phyloP scores from a whole-genome alignment of 352 stramenopile genomes.

The Blastocystis sp. region DNA sequence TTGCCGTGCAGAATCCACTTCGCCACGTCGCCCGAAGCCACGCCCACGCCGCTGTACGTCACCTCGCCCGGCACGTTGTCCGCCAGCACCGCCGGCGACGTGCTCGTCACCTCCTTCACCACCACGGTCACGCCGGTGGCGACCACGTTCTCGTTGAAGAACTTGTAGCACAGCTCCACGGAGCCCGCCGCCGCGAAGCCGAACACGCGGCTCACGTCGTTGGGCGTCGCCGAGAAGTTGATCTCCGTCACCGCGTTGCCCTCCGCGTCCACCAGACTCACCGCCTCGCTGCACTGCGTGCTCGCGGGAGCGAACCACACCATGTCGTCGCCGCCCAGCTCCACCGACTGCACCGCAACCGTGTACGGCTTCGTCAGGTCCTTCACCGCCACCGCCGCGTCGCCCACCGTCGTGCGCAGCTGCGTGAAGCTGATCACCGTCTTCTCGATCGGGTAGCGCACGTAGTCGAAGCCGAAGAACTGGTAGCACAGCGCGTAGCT shows the following conservation, averaged over 20 bases:
- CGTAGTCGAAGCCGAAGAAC: slow-evolving; percentile 44
- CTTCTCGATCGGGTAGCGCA: neutral
- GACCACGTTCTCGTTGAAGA: slow-evolving; percentile 16
- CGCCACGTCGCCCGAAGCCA: slow-evolving; percentile 8
- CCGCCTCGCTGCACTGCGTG: neutral
- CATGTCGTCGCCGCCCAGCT: slow-evolving; percentile 7
- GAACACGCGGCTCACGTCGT: neutral
- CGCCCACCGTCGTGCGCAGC: slow-evolving; percentile 12
- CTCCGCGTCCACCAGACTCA: neutral
- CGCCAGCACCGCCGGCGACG: neutral
- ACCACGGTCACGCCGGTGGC: slow-evolving; percentile 13
- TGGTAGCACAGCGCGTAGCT: slow-evolving; percentile 64
- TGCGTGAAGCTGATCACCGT: slow-evolving; percentile 61
- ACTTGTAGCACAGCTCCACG: slow-evolving; percentile 60
- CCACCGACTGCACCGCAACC: slow-evolving; percentile 4
- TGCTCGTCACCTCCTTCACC: slow-evolving; percentile 53
- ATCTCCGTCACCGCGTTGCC: neutral
- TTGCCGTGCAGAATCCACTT: slow-evolving; percentile 21
- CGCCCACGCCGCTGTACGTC: slow-evolving; percentile 1
- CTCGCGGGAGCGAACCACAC: slow-evolving; percentile 15
- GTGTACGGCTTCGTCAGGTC: slow-evolving; percentile 35
- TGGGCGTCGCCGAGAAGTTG: slow-evolving; percentile 1
- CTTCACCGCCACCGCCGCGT: slow-evolving; percentile 38
- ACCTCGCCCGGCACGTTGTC: slow-evolving; percentile 33
- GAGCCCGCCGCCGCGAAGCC: slow-evolving; percentile 4